Base-by-base conservation (phyloP, 306 rosid genomes). In the Acmispon strigosus region DNA sequence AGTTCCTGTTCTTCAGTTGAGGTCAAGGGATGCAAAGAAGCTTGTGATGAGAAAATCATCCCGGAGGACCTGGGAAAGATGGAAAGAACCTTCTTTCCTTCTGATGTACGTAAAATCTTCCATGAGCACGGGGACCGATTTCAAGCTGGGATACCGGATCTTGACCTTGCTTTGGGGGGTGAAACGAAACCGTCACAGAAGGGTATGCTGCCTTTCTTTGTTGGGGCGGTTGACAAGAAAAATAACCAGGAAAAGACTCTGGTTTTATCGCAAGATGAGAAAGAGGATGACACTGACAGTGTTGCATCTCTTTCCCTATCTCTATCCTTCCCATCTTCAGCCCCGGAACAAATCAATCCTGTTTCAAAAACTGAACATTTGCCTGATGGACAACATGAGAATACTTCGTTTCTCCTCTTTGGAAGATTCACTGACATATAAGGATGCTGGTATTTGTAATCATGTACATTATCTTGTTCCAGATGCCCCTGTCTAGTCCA, bases 251-350 rank as follows among this genome's bases (percentile, higher is more conserved):
- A n/a, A n/a, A n/a, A n/a, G n/a, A n/a, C n/a, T n/a, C n/a, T n/a
- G n/a, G n/a, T n/a, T n/a, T n/a, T n/a, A n/a, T 4, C 3, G 32
- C 32, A 27, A 27, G 32, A 27, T 27, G 32, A 27, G 32, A 2
- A 27, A 4, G 32, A 27, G 32, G 32, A 27, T n/a, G n/a, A n/a
- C n/a, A n/a, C n/a, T n/a, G n/a, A n/a, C n/a, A n/a, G n/a, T 41
- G 88, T 95, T 44, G 89, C 96, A 7, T 89, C 99, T 55, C 96
- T 94, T 65, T 84, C 96, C 20, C 92, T 94, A 20, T 94, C 99
- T 43, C 85, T 94, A 10, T 83, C 96, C 1, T 87, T 94, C 73
- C 98, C 99, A 18, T 84, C 95, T 56, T 81, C 96, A 10, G 89
- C 86, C 74, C 82, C 86, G 80, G 97, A 87, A 70, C 51, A 74